Conservation (phyloP, 139 green algal species). For the Chlamydomonas asymmetrica region DNA sequence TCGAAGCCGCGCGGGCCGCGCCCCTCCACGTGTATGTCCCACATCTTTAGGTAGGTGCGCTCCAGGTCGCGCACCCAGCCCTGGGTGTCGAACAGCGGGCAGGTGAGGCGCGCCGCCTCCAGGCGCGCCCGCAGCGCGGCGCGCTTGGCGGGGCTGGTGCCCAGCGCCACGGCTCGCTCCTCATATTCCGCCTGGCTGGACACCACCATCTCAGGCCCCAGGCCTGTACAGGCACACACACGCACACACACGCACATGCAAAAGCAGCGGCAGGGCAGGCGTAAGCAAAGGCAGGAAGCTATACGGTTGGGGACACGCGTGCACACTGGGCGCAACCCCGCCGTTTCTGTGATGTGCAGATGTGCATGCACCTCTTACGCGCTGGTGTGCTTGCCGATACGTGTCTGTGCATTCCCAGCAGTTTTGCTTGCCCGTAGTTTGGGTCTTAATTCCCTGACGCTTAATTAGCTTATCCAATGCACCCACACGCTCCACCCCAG, state of each 20-base stretch:
- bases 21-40: constrained; percentile 77
- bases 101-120: constrained; percentile 52
- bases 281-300: too few species aligned
- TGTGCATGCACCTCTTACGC: neutral
- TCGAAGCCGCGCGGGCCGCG: constrained; percentile 63
- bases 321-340: too few species aligned
- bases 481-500: too few species aligned
- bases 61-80: constrained; percentile 82
- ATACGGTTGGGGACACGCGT: too few species aligned
- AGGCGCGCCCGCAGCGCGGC: constrained; percentile 55
- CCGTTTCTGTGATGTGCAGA: too few species aligned
- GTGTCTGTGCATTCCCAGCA: neutral
- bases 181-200: constrained; percentile 62
- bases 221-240: constrained; percentile 5
- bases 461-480: too few species aligned
- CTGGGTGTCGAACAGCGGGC: constrained; percentile 85
- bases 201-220: neutral
- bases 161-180: constrained; percentile 74
- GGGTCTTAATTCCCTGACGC: too few species aligned
- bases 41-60: constrained; percentile 76
- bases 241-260: constrained; percentile 2
- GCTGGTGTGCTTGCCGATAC: neutral
- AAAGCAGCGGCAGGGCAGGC: too few species aligned
- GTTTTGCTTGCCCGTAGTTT: neutral
- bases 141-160: constrained; percentile 55